A percentile compares a stretch with the other conserved stretches of the same genome.
These are phyloP conservation scores for Populus hybrid DNA, from an alignment of 441 rosid species.

Conservation along the genomic window DNA sequence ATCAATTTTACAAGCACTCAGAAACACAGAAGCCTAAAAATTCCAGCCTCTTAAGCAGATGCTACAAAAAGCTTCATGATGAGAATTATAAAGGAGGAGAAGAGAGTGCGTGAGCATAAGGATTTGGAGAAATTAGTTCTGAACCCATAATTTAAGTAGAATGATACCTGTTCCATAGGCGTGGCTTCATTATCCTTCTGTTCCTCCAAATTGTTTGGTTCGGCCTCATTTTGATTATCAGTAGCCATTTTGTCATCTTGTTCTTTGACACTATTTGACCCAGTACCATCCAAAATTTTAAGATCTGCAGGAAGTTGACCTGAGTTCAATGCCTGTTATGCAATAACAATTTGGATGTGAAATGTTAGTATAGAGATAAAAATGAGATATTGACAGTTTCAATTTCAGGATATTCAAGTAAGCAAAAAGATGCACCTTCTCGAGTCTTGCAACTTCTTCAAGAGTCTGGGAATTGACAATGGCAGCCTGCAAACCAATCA, in stretches of 20 bases:
- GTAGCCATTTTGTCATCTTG: conserved; percentile 44
- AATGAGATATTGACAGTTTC: not conserved
- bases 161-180: conserved; percentile 66
- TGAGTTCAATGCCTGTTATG: conserved; percentile 71
- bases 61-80: not conserved
- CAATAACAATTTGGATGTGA: conserved; percentile 24
- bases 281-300: conserved; percentile 42
- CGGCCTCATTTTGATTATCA: conserved; percentile 1
- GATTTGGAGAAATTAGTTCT: not conserved
- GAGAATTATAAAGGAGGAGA: not conserved
- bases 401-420: conserved; percentile 9
- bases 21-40: not conserved
- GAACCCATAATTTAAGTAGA: not conserved
- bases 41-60: not conserved
- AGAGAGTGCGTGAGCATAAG: not conserved
- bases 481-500: conserved; percentile 69
- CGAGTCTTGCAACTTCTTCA: conserved; percentile 98
- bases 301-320: conserved; percentile 96
- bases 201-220: conserved; percentile 22
- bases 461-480: conserved; percentile 97
- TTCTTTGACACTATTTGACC: conserved; percentile 22
- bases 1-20: not conserved
- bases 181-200: conserved; percentile 44
- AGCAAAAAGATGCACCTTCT: conserved; percentile 50
- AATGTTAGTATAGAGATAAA: conserved; percentile 22